Base-by-base conservation (phyloP, 805 yeast genomes). In the Grigorovia transvaalensis region DNA sequence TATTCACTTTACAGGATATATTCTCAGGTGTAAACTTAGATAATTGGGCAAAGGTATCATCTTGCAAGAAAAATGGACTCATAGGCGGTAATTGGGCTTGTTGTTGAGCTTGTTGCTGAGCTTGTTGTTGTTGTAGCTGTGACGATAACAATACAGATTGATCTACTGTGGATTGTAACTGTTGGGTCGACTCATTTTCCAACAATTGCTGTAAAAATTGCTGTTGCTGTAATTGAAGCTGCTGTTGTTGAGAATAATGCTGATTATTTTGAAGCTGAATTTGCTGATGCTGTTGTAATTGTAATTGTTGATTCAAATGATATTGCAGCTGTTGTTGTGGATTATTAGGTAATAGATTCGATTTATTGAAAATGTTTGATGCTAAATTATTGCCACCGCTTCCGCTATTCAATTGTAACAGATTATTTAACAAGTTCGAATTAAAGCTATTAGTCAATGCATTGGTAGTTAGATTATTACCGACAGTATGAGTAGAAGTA, bases 161-260 rank as follows among this genome's bases (percentile, higher is more conserved):
- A 18, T 51, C 51, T 1, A 53, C 53, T 20, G 49, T 45, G 5
- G 51, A 46, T 38, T 51, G 49, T 9, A 48, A 43, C 33, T 52
- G 56, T 46, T 52, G 55, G 11, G 55, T 18, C 19, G 45, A 50
- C 35, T 55, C 56, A 44, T 53, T 54, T 11, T 48, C 50, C 15
- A 55, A 46, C 9, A 55, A 46, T 48, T 55, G 55, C 46, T 55
- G 54, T 33, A 55, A 46, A 12, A 55, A 44, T 47, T 55, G 56
- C 29, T 54, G 55, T 47, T 56, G 66, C 41, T 59, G 65, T 50
- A 51, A 56, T 49, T 57, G 68, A 51, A 57, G 61, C 27, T 38
- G 45, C 50, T 61, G 57, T 29, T 55, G 65, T 19, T 54, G 57
- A 41, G 61, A 65, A 46, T 57, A 56, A 47, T 59, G 65, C 52